phyloP scores from a whole-genome alignment of 768 basidiomycete genomes.

The Pulveroboletus sp. region DNA sequence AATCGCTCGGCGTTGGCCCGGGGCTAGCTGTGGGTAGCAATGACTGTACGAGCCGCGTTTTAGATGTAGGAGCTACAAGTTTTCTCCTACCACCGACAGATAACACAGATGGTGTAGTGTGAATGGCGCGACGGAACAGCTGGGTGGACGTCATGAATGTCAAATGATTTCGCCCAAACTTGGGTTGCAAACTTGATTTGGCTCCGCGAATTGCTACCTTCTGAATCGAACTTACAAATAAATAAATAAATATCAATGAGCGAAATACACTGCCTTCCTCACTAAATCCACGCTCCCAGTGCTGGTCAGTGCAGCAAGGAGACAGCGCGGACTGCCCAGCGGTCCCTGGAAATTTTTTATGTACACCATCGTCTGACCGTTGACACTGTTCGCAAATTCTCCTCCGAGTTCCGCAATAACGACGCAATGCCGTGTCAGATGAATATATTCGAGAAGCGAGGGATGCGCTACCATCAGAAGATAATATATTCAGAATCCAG shows the following conservation, averaged over 20 bases:
- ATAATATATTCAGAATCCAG: not conserved
- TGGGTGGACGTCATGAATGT: slow-evolving; percentile 7
- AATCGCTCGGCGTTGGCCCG: slow-evolving; percentile 9
- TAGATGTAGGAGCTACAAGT: slow-evolving; percentile 21
- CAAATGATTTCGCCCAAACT: not conserved
- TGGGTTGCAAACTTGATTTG: too few species aligned
- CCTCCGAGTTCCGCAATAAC: slow-evolving; percentile 5
- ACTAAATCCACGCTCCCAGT: not conserved
- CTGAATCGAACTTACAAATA: too few species aligned
- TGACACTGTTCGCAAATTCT: not conserved
- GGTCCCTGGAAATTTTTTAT: not conserved
- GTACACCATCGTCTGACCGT: too few species aligned
- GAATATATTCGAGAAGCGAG: slow-evolving; percentile 60
- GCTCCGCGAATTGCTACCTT: too few species aligned
- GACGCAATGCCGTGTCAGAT: slow-evolving; percentile 34
- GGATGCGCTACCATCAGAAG: not conserved
- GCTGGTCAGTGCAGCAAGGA: not conserved
- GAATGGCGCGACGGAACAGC: slow-evolving; percentile 2
- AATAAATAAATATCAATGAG: too few species aligned
- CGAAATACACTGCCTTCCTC: too few species aligned
- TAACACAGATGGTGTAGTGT: slow-evolving; percentile 11
- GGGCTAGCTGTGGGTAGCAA: slow-evolving; percentile 26
- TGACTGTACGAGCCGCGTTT: slow-evolving; percentile 26
- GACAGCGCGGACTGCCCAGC: not conserved
- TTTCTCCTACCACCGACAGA: slow-evolving; percentile 8